A percentile compares a stretch with the other conserved stretches of the same genome.
Conservation (phyloP, 768 basidiomycete species). For the Auricularia sp. region DNA sequence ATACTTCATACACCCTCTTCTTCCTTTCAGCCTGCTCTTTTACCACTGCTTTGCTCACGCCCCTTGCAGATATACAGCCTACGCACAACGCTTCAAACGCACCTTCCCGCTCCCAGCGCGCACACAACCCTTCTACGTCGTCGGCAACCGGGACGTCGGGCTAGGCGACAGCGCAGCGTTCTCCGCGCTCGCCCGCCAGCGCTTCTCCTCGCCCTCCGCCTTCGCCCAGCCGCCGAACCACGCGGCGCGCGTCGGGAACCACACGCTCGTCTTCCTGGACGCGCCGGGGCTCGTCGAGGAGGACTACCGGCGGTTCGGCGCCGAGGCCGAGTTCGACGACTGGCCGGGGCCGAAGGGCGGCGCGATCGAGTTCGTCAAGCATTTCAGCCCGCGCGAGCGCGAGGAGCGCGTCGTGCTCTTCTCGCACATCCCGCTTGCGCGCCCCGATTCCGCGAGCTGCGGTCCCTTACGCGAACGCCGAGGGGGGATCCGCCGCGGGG, state of each 20-base stretch:
- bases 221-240: constrained; percentile 50
- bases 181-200: constrained; percentile 39
- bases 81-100: constrained; percentile 52
- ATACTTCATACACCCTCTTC: too few species aligned
- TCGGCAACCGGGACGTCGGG: constrained; percentile 84
- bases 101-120: constrained; percentile 50
- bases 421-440: constrained; percentile 80
- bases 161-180: constrained; percentile 33
- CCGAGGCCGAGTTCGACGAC: constrained; percentile 40
- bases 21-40: not conserved
- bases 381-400: constrained; percentile 14
- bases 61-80: constrained; percentile 55
- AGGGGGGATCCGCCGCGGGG: constrained; percentile 53
- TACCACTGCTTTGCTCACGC: not conserved
- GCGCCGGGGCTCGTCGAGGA: constrained; percentile 67
- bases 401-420: constrained; percentile 33
- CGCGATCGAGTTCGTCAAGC: constrained; percentile 25
- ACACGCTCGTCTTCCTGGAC: constrained; percentile 64
- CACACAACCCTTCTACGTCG: constrained; percentile 62
- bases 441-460: constrained; percentile 58
- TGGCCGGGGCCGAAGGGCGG: constrained; percentile 28
- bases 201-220: constrained; percentile 73
- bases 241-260: constrained; percentile 46
- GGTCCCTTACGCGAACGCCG: constrained; percentile 71
- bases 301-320: constrained; percentile 40